These are phyloP conservation scores for Kodamaea hsintzibuensis DNA, from an alignment of 805 yeast genomes.

Conservation along the genomic window DNA sequence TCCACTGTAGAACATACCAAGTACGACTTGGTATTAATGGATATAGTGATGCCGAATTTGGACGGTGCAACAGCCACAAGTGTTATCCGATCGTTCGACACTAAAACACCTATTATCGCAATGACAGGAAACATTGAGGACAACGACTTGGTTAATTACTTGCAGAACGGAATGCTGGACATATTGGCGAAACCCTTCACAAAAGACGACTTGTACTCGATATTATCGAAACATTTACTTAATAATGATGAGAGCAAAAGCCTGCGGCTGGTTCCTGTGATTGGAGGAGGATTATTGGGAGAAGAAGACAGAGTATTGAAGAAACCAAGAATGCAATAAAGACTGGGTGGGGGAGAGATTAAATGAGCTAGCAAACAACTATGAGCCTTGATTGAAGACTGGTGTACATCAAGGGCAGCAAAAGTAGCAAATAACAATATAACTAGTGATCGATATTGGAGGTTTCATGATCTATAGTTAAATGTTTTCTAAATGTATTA, in stretches of 20 bases:
- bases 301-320: constrained; percentile 19
- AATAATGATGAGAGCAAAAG: constrained; percentile 13
- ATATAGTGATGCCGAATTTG: constrained; percentile 84
- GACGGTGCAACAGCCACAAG: constrained; percentile 92
- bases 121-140: constrained; percentile 91
- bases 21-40: constrained; percentile 78
- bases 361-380: too few relatives aligned
- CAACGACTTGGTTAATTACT: constrained; percentile 74
- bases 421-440: not conserved
- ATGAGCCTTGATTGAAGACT: not conserved
- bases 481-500: not conserved
- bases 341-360: too few relatives aligned
- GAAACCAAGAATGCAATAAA: constrained; percentile 21
- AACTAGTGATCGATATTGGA: not conserved
- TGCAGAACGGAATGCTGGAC: constrained; percentile 89
- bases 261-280: not conserved
- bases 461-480: too few relatives aligned
- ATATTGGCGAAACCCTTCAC: constrained; percentile 93
- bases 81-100: constrained; percentile 81
- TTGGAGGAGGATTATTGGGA: not conserved
- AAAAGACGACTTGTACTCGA: constrained; percentile 76
- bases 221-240: constrained; percentile 71
- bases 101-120: constrained; percentile 85
- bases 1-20: constrained; percentile 67
- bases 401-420: not conserved